Conservation (phyloP, 2,329 filamentous ascomycete genomes). For the Alternaria sp. region DNA sequence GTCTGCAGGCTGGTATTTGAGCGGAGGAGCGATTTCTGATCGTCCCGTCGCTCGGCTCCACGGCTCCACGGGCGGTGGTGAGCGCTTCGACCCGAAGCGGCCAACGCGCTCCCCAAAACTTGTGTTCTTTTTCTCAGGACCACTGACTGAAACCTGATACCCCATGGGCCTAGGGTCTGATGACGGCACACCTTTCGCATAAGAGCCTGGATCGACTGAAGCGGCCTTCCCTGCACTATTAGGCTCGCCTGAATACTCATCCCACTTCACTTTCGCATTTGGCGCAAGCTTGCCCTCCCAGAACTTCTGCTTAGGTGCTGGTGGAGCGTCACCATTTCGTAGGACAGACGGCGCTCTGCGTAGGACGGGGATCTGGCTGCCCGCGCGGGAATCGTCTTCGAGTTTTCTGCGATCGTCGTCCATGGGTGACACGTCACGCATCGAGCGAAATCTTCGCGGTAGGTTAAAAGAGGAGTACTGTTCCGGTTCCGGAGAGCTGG, state of each 20-base stretch:
- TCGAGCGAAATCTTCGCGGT: conserved; percentile 40
- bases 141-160: conserved; percentile 44
- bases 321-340: conserved; percentile 20
- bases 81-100: conserved; percentile 30
- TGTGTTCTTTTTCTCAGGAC: conserved; percentile 38
- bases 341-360: conserved; percentile 38
- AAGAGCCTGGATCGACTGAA: conserved; percentile 61
- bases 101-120: conserved; percentile 38
- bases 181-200: conserved; percentile 26
- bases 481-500: conserved; percentile 48
- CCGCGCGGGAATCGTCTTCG: conserved; percentile 8
- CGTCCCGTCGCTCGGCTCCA: conserved; percentile 79
- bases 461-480: conserved; percentile 21
- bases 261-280: conserved; percentile 59
- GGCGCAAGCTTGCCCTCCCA: conserved; percentile 46
- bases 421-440: conserved; percentile 50
- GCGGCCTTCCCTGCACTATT: conserved; percentile 59
- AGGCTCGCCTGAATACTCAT: conserved; percentile 72
- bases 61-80: conserved; percentile 51
- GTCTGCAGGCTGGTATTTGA: conserved; percentile 65
- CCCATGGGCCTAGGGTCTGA: conserved; percentile 32
- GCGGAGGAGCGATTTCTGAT: conserved; percentile 66
- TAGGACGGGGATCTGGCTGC: conserved; percentile 44
- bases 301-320: conserved; percentile 40
- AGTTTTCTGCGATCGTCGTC: conserved; percentile 41